Conservation (phyloP, 129 eudicot species). For the Silybum marianum region DNA sequence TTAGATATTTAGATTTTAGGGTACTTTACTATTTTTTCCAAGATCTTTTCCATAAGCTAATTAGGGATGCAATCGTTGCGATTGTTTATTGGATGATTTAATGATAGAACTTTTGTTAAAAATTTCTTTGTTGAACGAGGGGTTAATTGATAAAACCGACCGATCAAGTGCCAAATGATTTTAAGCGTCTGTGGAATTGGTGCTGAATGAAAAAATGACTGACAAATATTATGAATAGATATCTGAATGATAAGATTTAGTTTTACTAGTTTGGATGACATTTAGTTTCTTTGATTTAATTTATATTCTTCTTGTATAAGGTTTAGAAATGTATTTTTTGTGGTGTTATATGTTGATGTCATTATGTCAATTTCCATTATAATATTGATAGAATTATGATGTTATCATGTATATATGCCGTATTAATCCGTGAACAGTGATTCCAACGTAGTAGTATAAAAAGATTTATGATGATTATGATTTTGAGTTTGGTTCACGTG, state of each 20-base stretch:
- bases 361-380: background rate
- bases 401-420: background rate
- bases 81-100: background rate
- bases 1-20: background rate
- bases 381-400: background rate
- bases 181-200: background rate
- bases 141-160: background rate
- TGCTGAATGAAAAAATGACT: background rate
- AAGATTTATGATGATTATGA: background rate
- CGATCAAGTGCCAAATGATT: background rate
- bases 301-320: background rate
- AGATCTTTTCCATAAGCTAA: background rate
- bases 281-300: background rate
- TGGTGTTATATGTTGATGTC: background rate
- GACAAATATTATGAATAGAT: background rate
- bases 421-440: background rate
- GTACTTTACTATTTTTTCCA: background rate
- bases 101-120: background rate
- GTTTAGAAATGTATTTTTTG: background rate
- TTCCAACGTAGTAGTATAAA: background rate
- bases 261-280: background rate
- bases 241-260: background rate
- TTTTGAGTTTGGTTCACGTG: background rate
- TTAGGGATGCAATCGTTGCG: background rate
- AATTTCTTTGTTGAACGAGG: background rate